Conservation (phyloP, 805 yeast genomes). For the Candida xiaguanensis region DNA sequence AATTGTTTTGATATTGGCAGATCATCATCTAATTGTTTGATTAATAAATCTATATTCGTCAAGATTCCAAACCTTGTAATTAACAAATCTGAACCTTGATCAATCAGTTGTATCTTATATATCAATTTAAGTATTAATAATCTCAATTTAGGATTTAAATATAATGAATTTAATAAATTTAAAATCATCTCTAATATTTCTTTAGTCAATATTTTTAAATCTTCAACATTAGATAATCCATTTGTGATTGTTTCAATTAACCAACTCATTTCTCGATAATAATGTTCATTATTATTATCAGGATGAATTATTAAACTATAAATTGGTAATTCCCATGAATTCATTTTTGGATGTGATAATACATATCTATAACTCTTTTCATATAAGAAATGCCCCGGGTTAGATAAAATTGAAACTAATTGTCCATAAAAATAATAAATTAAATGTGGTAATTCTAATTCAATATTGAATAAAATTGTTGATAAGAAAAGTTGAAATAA, state of each 20-base stretch:
- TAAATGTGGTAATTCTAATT: slow-evolving; percentile 36
- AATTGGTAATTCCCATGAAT: slow-evolving; percentile 43
- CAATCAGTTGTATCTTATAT: slow-evolving; percentile 46
- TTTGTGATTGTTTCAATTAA: slow-evolving; percentile 45
- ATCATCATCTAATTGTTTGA: slow-evolving; percentile 14
- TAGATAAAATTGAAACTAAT: slow-evolving; percentile 52
- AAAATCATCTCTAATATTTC: slow-evolving; percentile 68
- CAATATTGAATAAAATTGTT: slow-evolving; percentile 39
- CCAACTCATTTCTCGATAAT: slow-evolving; percentile 66
- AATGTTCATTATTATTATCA: slow-evolving; percentile 40
- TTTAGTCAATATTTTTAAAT: slow-evolving; percentile 50
- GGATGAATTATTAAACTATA: slow-evolving; percentile 32
- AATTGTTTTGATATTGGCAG: slow-evolving; percentile 23
- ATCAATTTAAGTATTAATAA: slow-evolving; percentile 40
- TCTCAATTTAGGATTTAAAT: slow-evolving; percentile 36
- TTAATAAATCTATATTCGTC: slow-evolving; percentile 25
- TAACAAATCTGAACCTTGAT: slow-evolving; percentile 55
- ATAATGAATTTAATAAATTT: slow-evolving; percentile 53
- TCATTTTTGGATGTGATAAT: slow-evolving; percentile 48
- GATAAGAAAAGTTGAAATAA: slow-evolving; percentile 53
- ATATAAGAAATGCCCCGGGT: slow-evolving; percentile 72
- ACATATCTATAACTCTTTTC: slow-evolving; percentile 70
- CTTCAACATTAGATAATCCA: slow-evolving; percentile 47
- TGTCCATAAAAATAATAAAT: slow-evolving; percentile 55
- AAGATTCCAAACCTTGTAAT: slow-evolving; percentile 53